phyloP scores from a whole-genome alignment of 2,329 filamentous ascomycete genomes.

The Diatrype stigma region DNA sequence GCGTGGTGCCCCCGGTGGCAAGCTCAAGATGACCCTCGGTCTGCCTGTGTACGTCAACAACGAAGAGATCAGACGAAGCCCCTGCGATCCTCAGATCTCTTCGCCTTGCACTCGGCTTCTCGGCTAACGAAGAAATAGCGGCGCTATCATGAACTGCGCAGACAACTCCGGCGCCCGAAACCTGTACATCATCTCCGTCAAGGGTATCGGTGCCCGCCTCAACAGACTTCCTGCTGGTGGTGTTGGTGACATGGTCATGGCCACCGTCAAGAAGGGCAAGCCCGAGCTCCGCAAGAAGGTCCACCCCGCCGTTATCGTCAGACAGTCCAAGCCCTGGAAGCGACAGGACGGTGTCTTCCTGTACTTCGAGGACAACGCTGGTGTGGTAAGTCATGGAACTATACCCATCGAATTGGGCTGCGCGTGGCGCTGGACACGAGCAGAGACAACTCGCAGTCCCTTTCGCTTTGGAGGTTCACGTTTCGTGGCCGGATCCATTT shows the following conservation, averaged over 20 bases:
- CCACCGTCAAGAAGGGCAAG: conserved; percentile 99
- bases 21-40: conserved; percentile 99
- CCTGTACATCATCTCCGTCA: conserved; percentile 99
- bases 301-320: conserved; percentile 98
- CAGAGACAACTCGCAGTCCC: neutral
- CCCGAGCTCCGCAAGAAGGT: conserved; percentile 99
- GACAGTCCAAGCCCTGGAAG: conserved; percentile 99
- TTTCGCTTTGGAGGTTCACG: conserved; percentile 1
- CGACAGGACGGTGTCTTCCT: conserved; percentile 97
- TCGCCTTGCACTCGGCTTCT: conserved; percentile 1
- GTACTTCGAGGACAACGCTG: conserved; percentile 99
- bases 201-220: conserved; percentile 94
- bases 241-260: conserved; percentile 99
- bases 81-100: neutral
- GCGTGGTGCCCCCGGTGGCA: conserved; percentile 96
- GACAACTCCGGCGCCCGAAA: conserved; percentile 99
- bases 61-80: conserved; percentile 11
- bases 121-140: conserved; percentile 48
- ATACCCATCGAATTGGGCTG: neutral
- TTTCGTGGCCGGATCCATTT: no score
- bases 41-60: conserved; percentile 85
- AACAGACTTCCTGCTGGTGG: conserved; percentile 96
- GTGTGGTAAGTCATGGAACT: conserved; percentile 72
- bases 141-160: conserved; percentile 99
- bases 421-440: neutral